phyloP scores from a whole-genome alignment of 1,139 yeast species.

The Protomyces macrosporus region DNA sequence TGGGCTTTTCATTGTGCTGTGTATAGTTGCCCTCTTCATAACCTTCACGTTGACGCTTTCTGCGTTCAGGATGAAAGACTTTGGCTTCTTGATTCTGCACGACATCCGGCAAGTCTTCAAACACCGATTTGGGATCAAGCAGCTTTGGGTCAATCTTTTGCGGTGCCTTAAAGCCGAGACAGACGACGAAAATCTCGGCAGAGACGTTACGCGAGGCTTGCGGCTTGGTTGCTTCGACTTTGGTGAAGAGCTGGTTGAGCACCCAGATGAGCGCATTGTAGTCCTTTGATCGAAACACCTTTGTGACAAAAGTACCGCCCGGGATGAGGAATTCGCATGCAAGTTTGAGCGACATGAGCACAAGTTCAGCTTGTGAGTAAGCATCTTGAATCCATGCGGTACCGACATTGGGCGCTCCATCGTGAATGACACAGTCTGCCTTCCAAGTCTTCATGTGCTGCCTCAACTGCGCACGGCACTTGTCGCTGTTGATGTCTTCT shows the following conservation, averaged over 20 bases:
- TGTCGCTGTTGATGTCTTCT: slow-evolving; percentile 96
- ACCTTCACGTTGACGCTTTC: slow-evolving; percentile 88
- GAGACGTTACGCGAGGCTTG: slow-evolving; percentile 95
- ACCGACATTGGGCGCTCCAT: slow-evolving; percentile 99
- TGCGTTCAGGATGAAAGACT: slow-evolving; percentile 88
- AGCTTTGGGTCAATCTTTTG: slow-evolving; percentile 88
- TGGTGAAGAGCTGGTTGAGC: slow-evolving; percentile 88
- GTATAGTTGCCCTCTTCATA: slow-evolving; percentile 90
- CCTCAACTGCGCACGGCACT: slow-evolving; percentile 85
- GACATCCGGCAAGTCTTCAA: slow-evolving; percentile 75
- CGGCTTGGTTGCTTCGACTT: slow-evolving; percentile 97
- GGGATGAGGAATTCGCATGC: slow-evolving; percentile 90
- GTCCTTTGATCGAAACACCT: slow-evolving; percentile 94
- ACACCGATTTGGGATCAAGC: slow-evolving; percentile 86
- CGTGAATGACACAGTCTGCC: slow-evolving; percentile 93
- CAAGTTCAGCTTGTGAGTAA: slow-evolving; percentile 92
- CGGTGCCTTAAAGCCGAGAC: slow-evolving; percentile 94
- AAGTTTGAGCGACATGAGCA: slow-evolving; percentile 82
- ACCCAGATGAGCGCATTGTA: slow-evolving; percentile 97
- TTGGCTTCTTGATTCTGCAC: slow-evolving; percentile 83
- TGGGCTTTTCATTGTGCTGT: slow-evolving; percentile 65
- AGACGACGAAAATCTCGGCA: slow-evolving; percentile 96
- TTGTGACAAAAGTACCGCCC: slow-evolving; percentile 96
- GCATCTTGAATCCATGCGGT: slow-evolving; percentile 99
- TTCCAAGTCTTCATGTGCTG: slow-evolving; percentile 99